Evolutionary conservation across 305 asterid genomes (phyloP).

Genomic region (Fraxinus floribunda): DNA sequence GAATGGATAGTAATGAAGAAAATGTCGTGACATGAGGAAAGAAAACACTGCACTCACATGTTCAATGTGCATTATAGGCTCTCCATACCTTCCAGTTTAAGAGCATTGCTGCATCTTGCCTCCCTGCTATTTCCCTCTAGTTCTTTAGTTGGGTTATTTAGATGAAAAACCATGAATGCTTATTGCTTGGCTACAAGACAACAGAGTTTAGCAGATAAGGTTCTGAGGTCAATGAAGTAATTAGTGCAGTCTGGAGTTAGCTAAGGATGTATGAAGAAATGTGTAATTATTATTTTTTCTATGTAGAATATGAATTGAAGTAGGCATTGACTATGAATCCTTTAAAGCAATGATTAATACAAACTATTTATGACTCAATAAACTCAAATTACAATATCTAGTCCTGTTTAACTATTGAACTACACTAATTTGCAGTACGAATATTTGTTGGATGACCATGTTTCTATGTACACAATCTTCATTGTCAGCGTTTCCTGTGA

Average conservation of each 20-base stretch:
- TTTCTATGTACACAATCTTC: neutral
- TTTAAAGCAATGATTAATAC: neutral
- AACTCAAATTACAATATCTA: neutral
- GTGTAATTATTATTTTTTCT: neutral
- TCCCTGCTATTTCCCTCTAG: conserved; percentile 12
- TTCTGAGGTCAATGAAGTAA: neutral
- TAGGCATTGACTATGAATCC: neutral
- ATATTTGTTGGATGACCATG: neutral
- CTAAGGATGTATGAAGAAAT: neutral
- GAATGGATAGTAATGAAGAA: neutral
- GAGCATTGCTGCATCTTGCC: neutral
- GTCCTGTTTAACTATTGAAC: neutral
- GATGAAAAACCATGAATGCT: neutral
- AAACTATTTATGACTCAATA: neutral
- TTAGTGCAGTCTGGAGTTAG: neutral
- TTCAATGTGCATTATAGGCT: neutral
- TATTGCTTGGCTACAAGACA: neutral
- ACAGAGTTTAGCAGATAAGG: neutral
- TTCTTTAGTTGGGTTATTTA: neutral
- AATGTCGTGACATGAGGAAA: conserved; percentile 6
- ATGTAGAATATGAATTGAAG: neutral
- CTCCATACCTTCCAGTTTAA: neutral
- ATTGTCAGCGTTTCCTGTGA: neutral
- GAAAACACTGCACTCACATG: neutral
- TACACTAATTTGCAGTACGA: neutral